These are phyloP conservation scores for Passiflora organensis DNA, from an alignment of 345 rosid species.

Conservation along the genomic window DNA sequence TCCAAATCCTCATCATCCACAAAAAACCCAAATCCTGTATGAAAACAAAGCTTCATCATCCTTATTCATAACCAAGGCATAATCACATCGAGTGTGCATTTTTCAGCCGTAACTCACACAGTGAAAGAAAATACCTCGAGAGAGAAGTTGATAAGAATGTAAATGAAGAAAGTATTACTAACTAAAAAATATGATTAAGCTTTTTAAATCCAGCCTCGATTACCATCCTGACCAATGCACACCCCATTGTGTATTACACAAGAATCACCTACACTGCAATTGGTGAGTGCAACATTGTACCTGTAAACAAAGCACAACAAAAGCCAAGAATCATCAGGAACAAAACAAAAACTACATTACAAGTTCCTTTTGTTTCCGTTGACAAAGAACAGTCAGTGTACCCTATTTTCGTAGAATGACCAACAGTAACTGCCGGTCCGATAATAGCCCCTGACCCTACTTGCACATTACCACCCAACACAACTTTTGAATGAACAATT, in stretches of 20 bases:
- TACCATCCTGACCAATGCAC: constrained; percentile 92
- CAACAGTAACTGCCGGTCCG: constrained; percentile 58
- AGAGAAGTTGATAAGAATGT: no score
- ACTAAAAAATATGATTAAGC: no score
- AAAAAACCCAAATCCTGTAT: no score
- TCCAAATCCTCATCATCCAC: constrained; percentile 78
- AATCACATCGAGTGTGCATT: no score
- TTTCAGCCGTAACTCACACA: no score
- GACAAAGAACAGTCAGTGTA: constrained; percentile 14
- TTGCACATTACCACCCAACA: constrained; percentile 48
- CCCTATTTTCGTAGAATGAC: constrained; percentile 58
- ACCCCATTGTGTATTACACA: constrained; percentile 72
- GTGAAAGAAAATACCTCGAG: no score
- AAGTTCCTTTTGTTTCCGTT: no score
- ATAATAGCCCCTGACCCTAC: constrained; percentile 64
- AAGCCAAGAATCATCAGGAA: no score
- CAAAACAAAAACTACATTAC: no score
- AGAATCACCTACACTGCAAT: constrained; percentile 61
- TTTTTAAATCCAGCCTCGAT: constrained; percentile 4
- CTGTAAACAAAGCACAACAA: constrained; percentile 21
- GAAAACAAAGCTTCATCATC: constrained; percentile 1
- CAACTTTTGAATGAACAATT: constrained; percentile 48
- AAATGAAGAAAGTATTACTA: no score
- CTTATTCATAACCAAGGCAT: background rate
- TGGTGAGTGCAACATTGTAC: constrained; percentile 57